Evolutionary conservation across 306 rosid species (phyloP), one percentile per base, ranked within the genome.

Genomic region (Medicago arabica): DNA sequence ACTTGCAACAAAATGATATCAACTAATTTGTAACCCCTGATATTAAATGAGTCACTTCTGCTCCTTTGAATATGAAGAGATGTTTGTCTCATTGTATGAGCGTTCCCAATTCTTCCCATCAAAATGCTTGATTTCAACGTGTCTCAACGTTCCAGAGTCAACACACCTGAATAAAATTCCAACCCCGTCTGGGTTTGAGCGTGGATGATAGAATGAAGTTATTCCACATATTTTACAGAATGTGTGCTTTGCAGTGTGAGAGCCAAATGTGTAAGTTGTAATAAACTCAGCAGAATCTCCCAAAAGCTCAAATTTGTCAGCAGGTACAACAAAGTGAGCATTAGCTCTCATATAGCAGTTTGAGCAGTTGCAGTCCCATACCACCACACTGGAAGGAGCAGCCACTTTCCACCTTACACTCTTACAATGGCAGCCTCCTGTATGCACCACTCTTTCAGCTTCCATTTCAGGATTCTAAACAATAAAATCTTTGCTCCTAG

Each of bases 171-270:
- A 79, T 17, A 97, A 73, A 69, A 94, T 71, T 7, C 89, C 80
- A 74, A 94, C 92, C 38, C 98, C 97, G 80, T 94, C 97, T 11
- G 95, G 97, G 75, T 94, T 94, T 8, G 95, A 92, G 41, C 96
- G 98, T 2, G 96, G 96, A 81, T 72, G 50, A 71, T 79, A 94
- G 78, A 92, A 94, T 3, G 98, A 94, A 66, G 97, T 90, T 75
- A 94, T 92, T 44, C 97, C 97, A 76, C 98, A 94, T 46, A 82
- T 80, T 69, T 86, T 94, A 50, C 97, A 94, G 62, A 94, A 94
- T 9, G 86, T 88, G 80, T 94, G 98, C 78, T 88, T 94, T 47
- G 95, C 98, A 14, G 87, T 86, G 63, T 90, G 96, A 80, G 89
- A 75, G 11, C 92, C 98, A 64, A 88, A 94, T 21, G 92, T 86